Evolutionary conservation across 1,139 yeast genomes (phyloP).

Genomic region (Kurtzmaniella quercitrusa): DNA sequence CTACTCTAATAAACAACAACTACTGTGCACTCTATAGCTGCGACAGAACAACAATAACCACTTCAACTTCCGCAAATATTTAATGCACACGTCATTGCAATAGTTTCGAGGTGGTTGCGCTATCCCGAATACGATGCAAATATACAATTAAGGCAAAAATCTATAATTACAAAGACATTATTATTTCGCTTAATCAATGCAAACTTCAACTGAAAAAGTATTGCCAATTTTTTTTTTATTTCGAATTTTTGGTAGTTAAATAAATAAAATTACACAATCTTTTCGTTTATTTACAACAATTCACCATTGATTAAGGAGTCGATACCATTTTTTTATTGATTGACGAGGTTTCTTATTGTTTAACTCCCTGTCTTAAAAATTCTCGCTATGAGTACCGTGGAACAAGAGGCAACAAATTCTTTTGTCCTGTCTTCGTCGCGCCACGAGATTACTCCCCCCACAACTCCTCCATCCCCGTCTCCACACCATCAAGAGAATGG

Average conservation of each 20-base stretch:
- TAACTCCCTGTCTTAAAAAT: neutral
- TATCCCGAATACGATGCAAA: neutral
- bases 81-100: neutral
- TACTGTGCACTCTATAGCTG: too few relatives aligned
- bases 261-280: neutral
- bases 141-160: neutral
- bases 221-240: neutral
- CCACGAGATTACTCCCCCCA: slow-evolving; percentile 8
- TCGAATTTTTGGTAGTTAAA: neutral
- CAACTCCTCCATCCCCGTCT: slow-evolving; percentile 8
- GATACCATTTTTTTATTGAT: neutral
- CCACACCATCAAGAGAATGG: slow-evolving; percentile 3
- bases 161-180: neutral
- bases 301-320: neutral
- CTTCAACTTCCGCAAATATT: neutral
- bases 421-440: neutral
- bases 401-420: neutral
- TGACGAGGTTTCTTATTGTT: neutral
- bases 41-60: neutral
- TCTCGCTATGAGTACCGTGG: neutral
- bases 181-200: neutral
- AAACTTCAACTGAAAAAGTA: neutral
- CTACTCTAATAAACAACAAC: too few relatives aligned
- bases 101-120: neutral
- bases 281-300: slow-evolving; percentile 1